Percentiles rank a stretch among this genome's conserved stretches.
These are phyloP conservation scores for Aspergillus haitiensis DNA, from an alignment of 495 filamentous ascomycete species.

Conservation along the genomic window DNA sequence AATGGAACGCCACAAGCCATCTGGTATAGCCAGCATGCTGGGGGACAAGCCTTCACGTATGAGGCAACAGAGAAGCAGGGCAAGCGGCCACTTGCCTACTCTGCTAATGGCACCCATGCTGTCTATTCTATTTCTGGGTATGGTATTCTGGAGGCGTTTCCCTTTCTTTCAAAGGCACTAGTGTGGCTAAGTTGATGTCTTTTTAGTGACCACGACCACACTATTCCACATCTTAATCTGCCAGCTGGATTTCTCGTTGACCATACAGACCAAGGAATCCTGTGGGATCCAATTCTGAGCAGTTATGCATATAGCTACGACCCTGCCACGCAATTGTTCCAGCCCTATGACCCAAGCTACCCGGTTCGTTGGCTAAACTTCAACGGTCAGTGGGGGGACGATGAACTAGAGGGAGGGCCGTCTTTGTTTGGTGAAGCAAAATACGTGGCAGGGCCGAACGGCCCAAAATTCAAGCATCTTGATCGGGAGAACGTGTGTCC, in stretches of 20 bases:
- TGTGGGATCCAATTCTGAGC: constrained; percentile 56
- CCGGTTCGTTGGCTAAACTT: constrained; percentile 55
- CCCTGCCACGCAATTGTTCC: constrained; percentile 38
- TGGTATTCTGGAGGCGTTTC: neutral
- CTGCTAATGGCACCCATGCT: constrained; percentile 58
- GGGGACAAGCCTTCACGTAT: constrained; percentile 65
- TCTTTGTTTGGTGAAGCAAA: constrained; percentile 51
- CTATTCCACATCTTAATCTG: constrained; percentile 65
- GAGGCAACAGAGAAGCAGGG: constrained; percentile 52
- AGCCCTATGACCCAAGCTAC: constrained; percentile 39
- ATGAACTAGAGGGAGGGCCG: constrained; percentile 54
- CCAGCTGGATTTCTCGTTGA: constrained; percentile 61
- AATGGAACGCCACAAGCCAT: constrained; percentile 57
- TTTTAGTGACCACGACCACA: constrained; percentile 53
- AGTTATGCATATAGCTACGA: constrained; percentile 55
- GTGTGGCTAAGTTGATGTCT: neutral
- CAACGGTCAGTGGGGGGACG: constrained; percentile 58
- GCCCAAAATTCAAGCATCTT: constrained; percentile 54
- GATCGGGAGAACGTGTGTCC: constrained; percentile 49
- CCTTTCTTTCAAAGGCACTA: neutral
- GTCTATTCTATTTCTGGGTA: constrained; percentile 57
- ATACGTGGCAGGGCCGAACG: constrained; percentile 54
- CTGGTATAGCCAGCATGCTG: constrained; percentile 64
- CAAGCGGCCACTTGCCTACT: constrained; percentile 54
- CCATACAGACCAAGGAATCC: constrained; percentile 53